Percentiles rank a stretch among this genome's conserved stretches.
Conservation (phyloP, 257 asterid genomes). For the Asclepias syriaca region DNA sequence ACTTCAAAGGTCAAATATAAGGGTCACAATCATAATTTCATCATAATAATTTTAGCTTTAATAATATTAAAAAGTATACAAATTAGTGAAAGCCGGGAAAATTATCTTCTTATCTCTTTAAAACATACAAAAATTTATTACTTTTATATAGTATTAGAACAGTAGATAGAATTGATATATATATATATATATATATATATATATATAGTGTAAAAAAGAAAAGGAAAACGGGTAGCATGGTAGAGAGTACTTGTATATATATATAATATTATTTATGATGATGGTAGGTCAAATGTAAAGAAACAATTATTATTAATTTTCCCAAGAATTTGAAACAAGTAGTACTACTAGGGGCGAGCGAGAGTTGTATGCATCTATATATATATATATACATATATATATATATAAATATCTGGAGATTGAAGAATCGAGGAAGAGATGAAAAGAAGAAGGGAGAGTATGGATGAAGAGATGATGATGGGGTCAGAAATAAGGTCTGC, state of each 20-base stretch:
- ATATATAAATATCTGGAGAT: neutral
- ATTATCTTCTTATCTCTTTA: no score
- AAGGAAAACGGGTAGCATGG: no score
- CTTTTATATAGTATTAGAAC: no score
- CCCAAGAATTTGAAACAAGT: neutral
- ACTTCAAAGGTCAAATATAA: constrained; percentile 37
- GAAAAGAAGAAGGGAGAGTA: constrained; percentile 65
- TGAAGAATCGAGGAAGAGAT: constrained; percentile 28
- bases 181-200: no score
- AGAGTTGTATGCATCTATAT: neutral
- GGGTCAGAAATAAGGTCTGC: constrained; percentile 60
- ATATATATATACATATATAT: neutral
- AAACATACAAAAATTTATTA: no score
- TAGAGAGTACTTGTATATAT: no score
- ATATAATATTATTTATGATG: neutral
- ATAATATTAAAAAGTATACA: no score
- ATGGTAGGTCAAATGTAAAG: neutral
- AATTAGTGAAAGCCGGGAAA: neutral
- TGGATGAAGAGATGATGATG: constrained; percentile 27
- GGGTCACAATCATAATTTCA: constrained; percentile 37
- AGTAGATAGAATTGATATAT: no score
- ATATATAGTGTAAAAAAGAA: no score
- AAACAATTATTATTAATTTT: neutral
- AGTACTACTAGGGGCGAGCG: no score
- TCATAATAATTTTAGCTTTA: no score